A percentile compares a stretch with the other conserved stretches of the same genome.
phyloP scores from a whole-genome alignment of 495 filamentous ascomycete genomes.

The Penicillium turbatum region DNA sequence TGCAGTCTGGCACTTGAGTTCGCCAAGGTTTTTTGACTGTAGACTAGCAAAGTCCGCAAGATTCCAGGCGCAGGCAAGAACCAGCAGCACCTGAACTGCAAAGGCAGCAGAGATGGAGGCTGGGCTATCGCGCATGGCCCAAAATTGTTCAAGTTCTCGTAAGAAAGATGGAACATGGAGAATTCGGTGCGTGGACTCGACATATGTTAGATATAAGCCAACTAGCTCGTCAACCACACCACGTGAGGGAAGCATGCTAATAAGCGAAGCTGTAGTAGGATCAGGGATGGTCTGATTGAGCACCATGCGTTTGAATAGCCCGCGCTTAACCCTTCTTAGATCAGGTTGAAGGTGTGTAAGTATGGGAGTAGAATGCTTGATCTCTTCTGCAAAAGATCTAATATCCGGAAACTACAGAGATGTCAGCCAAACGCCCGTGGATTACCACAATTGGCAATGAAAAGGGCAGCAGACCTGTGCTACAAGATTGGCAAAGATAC shows the following conservation, averaged over 20 bases:
- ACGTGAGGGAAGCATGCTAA: slow-evolving; percentile 37
- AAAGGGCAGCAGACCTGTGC: slow-evolving; percentile 31
- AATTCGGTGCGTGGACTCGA: slow-evolving; percentile 55
- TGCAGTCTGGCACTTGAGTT: slow-evolving; percentile 46
- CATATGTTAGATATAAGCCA: slow-evolving; percentile 48
- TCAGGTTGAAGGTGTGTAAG: slow-evolving; percentile 36
- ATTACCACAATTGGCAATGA: background rate
- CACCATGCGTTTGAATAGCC: slow-evolving; percentile 34
- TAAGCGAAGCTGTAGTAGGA: slow-evolving; percentile 28
- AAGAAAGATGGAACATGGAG: slow-evolving; percentile 56
- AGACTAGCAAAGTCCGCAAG: slow-evolving; percentile 31
- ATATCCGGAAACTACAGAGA: slow-evolving; percentile 41
- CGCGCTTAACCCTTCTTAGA: slow-evolving; percentile 31
- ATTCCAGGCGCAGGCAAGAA: slow-evolving; percentile 59
- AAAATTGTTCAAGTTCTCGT: slow-evolving; percentile 50
- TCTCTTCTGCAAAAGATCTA: slow-evolving; percentile 40
- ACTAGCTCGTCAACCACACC: slow-evolving; percentile 49
- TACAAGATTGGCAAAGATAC: slow-evolving; percentile 42
- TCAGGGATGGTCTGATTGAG: slow-evolving; percentile 33
- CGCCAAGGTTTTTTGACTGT: slow-evolving; percentile 47
- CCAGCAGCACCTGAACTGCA: slow-evolving; percentile 56
- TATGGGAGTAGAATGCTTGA: slow-evolving; percentile 36
- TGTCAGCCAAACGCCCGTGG: background rate
- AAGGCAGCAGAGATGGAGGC: slow-evolving; percentile 40
- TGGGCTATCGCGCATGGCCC: slow-evolving; percentile 33